Evolutionary conservation across 2,329 filamentous ascomycete species (phyloP), one percentile per base, ranked within the genome.

Genomic region (Colletotrichum sp.): DNA sequence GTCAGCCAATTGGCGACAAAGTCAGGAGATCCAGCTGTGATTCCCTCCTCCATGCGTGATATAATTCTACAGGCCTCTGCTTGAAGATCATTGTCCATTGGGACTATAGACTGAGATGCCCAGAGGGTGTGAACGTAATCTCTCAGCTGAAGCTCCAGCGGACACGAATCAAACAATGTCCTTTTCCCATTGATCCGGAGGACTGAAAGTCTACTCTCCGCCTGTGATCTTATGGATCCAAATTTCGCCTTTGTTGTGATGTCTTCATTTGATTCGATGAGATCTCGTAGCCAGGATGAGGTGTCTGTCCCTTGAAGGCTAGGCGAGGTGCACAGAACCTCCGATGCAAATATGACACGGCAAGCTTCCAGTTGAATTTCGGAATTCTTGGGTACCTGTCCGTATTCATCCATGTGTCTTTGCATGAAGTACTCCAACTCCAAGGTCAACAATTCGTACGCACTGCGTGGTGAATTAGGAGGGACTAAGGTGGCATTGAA

Each of bases 391-490:
- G 88, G 88, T 2, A 82, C 55, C 26, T 78, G 79, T 39, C 85
- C 86, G 18, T 84, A 84, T 39, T 87, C 83, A 21, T 90, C 85
- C 16, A 81, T 82, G 64, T 86, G 84, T 75, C 88, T 88, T 64
- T 85, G 80, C 36, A 87, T 84, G 84, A 88, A 93, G 80, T 89
- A 88, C 44, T 88, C 85, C 76, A 93, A 80, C 79, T 92, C 91
- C 70, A 88, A 82, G 79, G 92, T 92, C 79, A 93, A 85, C 26
- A 92, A 84, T 78, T 93, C 91, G 81, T 92, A 93, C 18, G 90
- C 89, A 77, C 89, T 91, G n/a, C 88, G 87, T 2, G 90, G 89
- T 10, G 88, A 86, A 72, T 88, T 85, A 0, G 86, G 83, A 4
- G 87, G 82, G 30, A 84, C 83, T 12, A 84, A 83, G 76, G 85